These are phyloP conservation scores for Candida easanensis DNA, from an alignment of 805 yeast genomes.

Conservation along the genomic window DNA sequence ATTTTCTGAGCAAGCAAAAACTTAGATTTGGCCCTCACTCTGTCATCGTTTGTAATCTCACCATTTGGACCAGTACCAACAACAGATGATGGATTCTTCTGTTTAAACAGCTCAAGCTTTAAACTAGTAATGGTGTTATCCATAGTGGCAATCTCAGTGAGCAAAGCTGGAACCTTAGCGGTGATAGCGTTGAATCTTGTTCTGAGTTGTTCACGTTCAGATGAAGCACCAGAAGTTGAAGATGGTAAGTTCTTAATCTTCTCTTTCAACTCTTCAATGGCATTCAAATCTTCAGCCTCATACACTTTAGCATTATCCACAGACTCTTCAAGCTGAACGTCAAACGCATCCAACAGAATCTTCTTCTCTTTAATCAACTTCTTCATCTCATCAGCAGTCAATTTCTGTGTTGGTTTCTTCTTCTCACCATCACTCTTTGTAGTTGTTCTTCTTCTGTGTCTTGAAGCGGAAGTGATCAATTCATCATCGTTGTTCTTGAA, in stretches of 20 bases:
- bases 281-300: conserved; percentile 42
- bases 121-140: conserved; percentile 66
- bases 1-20: conserved; percentile 78
- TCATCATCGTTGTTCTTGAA: conserved; percentile 80
- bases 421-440: conserved; percentile 1
- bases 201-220: conserved; percentile 34
- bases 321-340: conserved; percentile 30
- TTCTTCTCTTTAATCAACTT: conserved; percentile 73
- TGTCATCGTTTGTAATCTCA: conserved; percentile 75
- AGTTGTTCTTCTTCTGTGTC: conserved; percentile 28
- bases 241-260: conserved; percentile 44
- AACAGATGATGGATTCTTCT: conserved; percentile 66
- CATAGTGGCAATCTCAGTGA: conserved; percentile 54
- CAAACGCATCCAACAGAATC: conserved; percentile 53
- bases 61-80: conserved; percentile 88
- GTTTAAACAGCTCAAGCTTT: conserved; percentile 61
- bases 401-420: conserved; percentile 7
- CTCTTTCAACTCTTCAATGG: conserved; percentile 39
- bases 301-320: conserved; percentile 43
- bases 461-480: conserved; percentile 23
- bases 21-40: conserved; percentile 73
- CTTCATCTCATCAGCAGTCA: conserved; percentile 51
- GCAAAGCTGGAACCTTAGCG: conserved; percentile 56
- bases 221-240: conserved; percentile 30
- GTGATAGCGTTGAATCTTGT: conserved; percentile 27